A percentile compares a stretch with the other conserved stretches of the same genome.
Evolutionary conservation across 2,329 filamentous ascomycete genomes (phyloP).

Genomic region (Lecanosticta acicola): DNA sequence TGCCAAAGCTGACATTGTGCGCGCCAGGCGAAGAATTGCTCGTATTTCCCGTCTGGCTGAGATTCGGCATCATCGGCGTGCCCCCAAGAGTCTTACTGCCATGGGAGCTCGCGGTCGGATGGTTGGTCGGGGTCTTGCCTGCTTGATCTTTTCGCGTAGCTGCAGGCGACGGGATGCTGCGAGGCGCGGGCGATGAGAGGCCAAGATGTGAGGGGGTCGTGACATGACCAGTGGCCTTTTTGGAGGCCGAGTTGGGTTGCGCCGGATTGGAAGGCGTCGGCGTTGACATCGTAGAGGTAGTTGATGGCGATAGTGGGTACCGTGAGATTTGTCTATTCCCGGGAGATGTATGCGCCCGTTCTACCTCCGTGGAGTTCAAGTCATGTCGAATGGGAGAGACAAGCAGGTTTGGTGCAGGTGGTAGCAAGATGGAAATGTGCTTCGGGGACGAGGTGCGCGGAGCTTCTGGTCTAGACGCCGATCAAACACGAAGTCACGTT

Average conservation of each 20-base stretch:
- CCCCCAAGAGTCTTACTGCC: constrained; percentile 29
- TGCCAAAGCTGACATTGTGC: constrained; percentile 25
- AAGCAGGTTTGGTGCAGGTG: background rate
- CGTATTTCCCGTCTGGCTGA: constrained; percentile 28
- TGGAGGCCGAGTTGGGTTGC: constrained; percentile 27
- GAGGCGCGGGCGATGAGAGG: constrained; percentile 38
- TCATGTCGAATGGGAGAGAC: background rate
- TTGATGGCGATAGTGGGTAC: no score
- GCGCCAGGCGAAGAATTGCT: constrained; percentile 22
- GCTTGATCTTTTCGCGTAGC: constrained; percentile 29
- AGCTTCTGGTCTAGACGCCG: background rate
- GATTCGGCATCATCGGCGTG: constrained; percentile 30
- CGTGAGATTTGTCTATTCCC: background rate
- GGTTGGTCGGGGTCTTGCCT: constrained; percentile 36
- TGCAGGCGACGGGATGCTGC: constrained; percentile 26
- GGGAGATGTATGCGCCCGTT: background rate
- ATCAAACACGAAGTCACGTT: background rate
- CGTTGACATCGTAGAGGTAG: constrained; percentile 21
- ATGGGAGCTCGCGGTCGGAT: constrained; percentile 26
- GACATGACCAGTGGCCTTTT: constrained; percentile 24
- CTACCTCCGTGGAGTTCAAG: background rate
- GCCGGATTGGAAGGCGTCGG: constrained; percentile 19
- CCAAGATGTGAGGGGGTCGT: constrained; percentile 36
- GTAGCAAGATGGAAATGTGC: background rate
- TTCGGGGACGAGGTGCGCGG: background rate